Percentiles rank a stretch among this genome's conserved stretches.
phyloP scores from a whole-genome alignment of 495 filamentous ascomycete genomes.

The Collariella sp. region DNA sequence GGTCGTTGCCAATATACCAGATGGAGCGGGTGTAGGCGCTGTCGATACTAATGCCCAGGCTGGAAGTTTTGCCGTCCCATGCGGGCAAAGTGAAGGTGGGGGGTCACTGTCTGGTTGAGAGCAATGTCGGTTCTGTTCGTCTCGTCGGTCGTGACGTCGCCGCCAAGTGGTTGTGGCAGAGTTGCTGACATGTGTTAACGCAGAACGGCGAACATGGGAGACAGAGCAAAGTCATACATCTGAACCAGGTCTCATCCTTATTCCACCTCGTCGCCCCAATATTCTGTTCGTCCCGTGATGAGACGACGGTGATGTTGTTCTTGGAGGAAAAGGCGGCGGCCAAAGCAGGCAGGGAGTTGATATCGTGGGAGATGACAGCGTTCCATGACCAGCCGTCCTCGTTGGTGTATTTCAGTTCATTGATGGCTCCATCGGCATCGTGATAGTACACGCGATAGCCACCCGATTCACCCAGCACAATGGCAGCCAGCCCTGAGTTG shows the following conservation, averaged over 20 bases:
- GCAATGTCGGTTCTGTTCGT: constrained; percentile 15
- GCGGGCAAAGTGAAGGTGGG: constrained; percentile 27
- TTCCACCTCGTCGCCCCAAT: constrained; percentile 22
- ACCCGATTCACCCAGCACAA: constrained; percentile 25
- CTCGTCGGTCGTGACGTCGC: constrained; percentile 14
- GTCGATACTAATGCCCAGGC: constrained; percentile 27
- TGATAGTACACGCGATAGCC: constrained; percentile 34
- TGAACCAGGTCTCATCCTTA: constrained; percentile 19
- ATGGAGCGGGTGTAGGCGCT: constrained; percentile 18
- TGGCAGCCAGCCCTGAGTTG: constrained; percentile 23
- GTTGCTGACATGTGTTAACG: constrained; percentile 20
- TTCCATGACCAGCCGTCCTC: constrained; percentile 17
- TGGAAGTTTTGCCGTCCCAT: constrained; percentile 22
- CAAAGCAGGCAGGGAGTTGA: constrained; percentile 18
- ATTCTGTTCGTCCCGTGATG: constrained; percentile 20
- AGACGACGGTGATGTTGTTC: constrained; percentile 27
- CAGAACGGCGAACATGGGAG: background rate
- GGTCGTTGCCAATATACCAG: constrained; percentile 34
- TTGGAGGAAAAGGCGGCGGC: constrained; percentile 18
- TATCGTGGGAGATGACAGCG: constrained; percentile 23
- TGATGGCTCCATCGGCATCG: constrained; percentile 22
- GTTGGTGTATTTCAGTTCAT: constrained; percentile 22
- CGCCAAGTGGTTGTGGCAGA: constrained; percentile 22
- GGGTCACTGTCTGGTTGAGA: constrained; percentile 19
- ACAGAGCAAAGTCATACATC: constrained; percentile 13